Conservation (phyloP, 768 basidiomycete species). For the Psilocybe tampanensis region DNA sequence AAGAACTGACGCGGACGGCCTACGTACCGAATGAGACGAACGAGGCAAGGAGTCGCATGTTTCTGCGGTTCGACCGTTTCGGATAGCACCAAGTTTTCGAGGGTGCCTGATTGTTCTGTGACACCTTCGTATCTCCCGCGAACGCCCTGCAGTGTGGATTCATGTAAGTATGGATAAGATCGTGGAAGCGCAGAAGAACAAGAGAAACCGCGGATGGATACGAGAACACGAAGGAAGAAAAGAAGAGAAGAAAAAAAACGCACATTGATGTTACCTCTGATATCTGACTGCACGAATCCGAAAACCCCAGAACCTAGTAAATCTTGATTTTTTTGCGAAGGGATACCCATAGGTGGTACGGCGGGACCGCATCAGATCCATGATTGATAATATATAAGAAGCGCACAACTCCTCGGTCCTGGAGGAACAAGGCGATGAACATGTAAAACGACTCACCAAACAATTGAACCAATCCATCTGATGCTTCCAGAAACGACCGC, state of each 20-base stretch:
- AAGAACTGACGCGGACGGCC: not conserved
- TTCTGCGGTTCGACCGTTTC: constrained; percentile 41
- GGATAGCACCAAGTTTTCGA: constrained; percentile 60
- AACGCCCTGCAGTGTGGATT: constrained; percentile 54
- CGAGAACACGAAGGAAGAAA: constrained; percentile 1
- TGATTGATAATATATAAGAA: too few relatives aligned
- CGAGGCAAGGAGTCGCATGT: constrained; percentile 62
- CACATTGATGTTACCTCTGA: constrained; percentile 67
- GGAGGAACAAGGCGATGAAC: not conserved
- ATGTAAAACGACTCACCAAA: constrained; percentile 51
- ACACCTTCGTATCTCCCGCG: constrained; percentile 51
- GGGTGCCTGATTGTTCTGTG: constrained; percentile 48
- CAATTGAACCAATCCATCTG: constrained; percentile 79
- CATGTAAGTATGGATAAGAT: not conserved
- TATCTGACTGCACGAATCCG: constrained; percentile 72
- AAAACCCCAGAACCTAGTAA: constrained; percentile 70
- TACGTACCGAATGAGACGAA: constrained; percentile 65
- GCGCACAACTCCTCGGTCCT: not conserved
- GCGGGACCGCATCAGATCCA: not conserved
- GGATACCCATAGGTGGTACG: not conserved
- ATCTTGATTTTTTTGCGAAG: constrained; percentile 33
- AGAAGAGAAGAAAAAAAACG: constrained; percentile 21
- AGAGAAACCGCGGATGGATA: not conserved
- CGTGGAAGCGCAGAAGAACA: not conserved
- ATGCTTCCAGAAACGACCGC: constrained; percentile 78